Evolutionary conservation across 768 basidiomycete genomes (phyloP), one percentile per base, ranked within the genome.

Genomic region (Daedalea quercina): DNA sequence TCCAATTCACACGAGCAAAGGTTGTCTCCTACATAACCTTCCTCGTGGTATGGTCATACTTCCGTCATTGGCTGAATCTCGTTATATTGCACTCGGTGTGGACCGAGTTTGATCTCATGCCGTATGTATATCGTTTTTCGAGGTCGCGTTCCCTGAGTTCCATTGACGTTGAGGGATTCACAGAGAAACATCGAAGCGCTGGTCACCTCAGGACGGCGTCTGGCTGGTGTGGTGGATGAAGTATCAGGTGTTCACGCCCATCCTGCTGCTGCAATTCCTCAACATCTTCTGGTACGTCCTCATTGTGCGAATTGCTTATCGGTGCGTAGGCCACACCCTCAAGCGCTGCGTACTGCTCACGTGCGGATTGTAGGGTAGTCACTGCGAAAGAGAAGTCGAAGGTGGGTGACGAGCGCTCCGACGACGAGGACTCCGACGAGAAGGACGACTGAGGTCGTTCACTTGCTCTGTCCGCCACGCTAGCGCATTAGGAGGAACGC

Each of bases 281-380:
- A 97, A 97, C 65, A 54, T 95, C 23, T 96, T 96, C 75, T 97
- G 94, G 94, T 95, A 90, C 67, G 82, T 75, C 69, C 74, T 93
- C 24, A 93, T 97, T 66, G 68, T 79, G 65, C 82, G 91, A 50
- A 86, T 95, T 48, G 73, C 87, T 15, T 67, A 77, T 46, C 77
- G 87, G 90, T 92, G 57, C 42, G 83, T 72, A n/a, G n/a, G n/a
- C n/a, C n/a, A n/a, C n/a, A 11, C 4, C 34, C 34, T 37, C 25
- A 54, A 19, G n/a, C 35, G 8, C 17, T 41, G 40, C 51, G 63
- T 20, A 8, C 8, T 43, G 42, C 19, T 9, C 9, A n/a, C 9
- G 22, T 43, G 13, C 37, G 37, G 33, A 28, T 20, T 12, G n/a
- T 13, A 33, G 15, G 12, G 41, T 12, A 17, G 35, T 37, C 25